Conservation (phyloP, 768 basidiomycete species). For the Omphalotus guepiniiformis region DNA sequence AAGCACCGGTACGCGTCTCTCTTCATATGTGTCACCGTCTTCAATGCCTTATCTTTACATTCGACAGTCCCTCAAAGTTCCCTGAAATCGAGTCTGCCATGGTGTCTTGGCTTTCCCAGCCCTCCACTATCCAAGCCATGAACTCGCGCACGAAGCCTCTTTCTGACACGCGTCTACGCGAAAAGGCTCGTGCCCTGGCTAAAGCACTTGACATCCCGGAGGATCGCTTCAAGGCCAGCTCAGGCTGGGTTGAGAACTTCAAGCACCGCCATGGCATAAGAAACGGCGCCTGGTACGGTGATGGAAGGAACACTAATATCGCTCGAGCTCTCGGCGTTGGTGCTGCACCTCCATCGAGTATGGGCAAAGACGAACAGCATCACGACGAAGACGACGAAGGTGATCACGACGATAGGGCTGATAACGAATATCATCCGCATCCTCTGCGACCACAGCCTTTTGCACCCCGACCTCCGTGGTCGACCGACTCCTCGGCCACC, state of each 20-base stretch:
- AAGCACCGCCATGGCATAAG: slow-evolving; percentile 78
- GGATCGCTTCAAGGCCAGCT: slow-evolving; percentile 86
- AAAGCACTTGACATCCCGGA: slow-evolving; percentile 48
- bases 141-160: slow-evolving; percentile 30
- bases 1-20: slow-evolving; percentile 58
- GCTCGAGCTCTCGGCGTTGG: slow-evolving; percentile 13
- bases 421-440: not conserved
- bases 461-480: slow-evolving; percentile 6
- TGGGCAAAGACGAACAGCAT: slow-evolving; percentile 2
- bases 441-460: not conserved
- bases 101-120: slow-evolving; percentile 34
- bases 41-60: slow-evolving; percentile 11
- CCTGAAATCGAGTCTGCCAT: slow-evolving; percentile 64
- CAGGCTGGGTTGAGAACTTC: slow-evolving; percentile 91
- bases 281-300: slow-evolving; percentile 54
- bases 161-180: slow-evolving; percentile 55
- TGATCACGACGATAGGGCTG: not conserved
- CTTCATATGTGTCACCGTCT: slow-evolving; percentile 10
- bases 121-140: slow-evolving; percentile 1
- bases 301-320: slow-evolving; percentile 21
- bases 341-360: not conserved
- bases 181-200: slow-evolving; percentile 49
- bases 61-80: slow-evolving; percentile 69
- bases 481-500: slow-evolving; percentile 4
- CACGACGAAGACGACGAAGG: slow-evolving; percentile 15